Evolutionary conservation across 2,329 filamentous ascomycete genomes (phyloP).

Genomic region (Lanzia echinophila): DNA sequence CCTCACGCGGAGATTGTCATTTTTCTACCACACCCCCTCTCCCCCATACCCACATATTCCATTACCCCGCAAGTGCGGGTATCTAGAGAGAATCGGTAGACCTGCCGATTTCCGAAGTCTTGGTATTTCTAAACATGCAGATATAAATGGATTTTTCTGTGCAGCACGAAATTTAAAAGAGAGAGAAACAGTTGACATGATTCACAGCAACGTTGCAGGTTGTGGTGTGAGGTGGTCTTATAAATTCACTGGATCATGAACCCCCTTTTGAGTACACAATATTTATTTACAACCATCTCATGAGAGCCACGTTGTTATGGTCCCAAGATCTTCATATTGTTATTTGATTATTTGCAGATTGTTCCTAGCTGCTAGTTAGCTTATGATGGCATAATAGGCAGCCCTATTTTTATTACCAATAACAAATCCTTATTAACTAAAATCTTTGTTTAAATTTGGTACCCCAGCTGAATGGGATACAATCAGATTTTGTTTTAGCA

Average conservation of each 20-base stretch:
- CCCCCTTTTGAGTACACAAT: not conserved
- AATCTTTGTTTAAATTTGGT: not conserved
- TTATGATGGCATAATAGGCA: not conserved
- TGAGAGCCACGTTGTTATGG: constrained; percentile 7
- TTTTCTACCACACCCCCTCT: not conserved
- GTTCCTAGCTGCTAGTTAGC: not conserved
- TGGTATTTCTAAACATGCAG: too few species aligned
- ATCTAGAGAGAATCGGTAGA: constrained; percentile 1
- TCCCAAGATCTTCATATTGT: not conserved
- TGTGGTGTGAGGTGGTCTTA: not conserved
- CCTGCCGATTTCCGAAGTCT: constrained; percentile 5
- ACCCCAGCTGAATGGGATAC: not conserved
- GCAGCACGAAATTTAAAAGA: not conserved
- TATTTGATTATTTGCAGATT: not conserved
- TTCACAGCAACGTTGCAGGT: constrained; percentile 1
- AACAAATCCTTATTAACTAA: not conserved
- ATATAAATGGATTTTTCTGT: not conserved
- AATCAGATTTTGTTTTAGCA: not conserved
- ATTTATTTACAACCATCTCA: not conserved
- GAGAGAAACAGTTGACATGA: not conserved
- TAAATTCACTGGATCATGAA: not conserved
- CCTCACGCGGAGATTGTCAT: constrained; percentile 12
- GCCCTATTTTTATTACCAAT: not conserved
- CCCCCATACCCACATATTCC: too few species aligned
- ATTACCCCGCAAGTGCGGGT: constrained; percentile 5